Conservation (phyloP, 1,284 basidiomycete genomes). For the Boletellus dicymbophilus region DNA sequence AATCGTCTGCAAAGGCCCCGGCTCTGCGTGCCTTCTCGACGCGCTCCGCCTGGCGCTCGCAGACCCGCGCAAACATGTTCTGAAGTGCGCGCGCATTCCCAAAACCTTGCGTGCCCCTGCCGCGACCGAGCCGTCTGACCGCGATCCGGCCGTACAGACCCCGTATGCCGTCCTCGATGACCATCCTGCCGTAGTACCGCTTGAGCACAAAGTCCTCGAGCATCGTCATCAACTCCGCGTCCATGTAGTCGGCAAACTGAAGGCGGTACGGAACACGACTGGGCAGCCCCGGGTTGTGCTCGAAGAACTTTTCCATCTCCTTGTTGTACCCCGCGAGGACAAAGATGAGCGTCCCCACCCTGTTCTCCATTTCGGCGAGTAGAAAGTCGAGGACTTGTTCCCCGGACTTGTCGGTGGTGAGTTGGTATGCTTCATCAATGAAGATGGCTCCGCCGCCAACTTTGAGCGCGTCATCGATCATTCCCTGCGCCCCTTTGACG, state of each 20-base stretch:
- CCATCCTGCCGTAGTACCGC: conserved; percentile 49
- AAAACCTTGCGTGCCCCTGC: conserved; percentile 56
- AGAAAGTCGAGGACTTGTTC: conserved; percentile 63
- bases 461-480: conserved; percentile 44
- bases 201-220: conserved; percentile 48
- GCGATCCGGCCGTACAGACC: conserved; percentile 58
- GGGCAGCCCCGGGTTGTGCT: conserved; percentile 64
- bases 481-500: conserved; percentile 46
- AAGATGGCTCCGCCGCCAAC: conserved; percentile 64
- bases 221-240: conserved; percentile 54
- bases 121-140: conserved; percentile 54
- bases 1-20: conserved; percentile 47
- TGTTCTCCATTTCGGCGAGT: conserved; percentile 71
- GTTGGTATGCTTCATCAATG: conserved; percentile 68
- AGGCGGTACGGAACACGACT: conserved; percentile 63
- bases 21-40: conserved; percentile 40
- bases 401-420: conserved; percentile 46
- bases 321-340: conserved; percentile 67
- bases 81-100: conserved; percentile 66
- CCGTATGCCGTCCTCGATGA: conserved; percentile 51
- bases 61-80: conserved; percentile 47
- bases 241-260: conserved; percentile 58
- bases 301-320: conserved; percentile 74
- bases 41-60: conserved; percentile 52
- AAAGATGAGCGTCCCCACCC: conserved; percentile 60